Evolutionary conservation across 2,329 filamentous ascomycete species (phyloP), one percentile per base, ranked within the genome.

Genomic region (Ophiostoma ulmi): DNA sequence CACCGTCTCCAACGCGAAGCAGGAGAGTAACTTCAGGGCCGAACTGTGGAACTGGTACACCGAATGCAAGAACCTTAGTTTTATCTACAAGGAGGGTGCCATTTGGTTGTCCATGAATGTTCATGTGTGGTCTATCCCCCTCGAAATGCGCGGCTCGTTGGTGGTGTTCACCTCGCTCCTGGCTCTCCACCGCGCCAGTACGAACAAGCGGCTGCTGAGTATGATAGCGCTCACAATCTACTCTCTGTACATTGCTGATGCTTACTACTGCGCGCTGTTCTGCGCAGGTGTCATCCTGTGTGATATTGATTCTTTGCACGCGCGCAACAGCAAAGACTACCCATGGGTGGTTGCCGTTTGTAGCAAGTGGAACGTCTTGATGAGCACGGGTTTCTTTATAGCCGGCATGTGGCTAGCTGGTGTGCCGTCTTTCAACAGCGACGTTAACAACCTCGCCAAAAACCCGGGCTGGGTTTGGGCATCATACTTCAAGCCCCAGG

Each of bases 21-120:
- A 78, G 13, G 77, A 84, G 72, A 73, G 73, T 5, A 84, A 74
- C 41, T 82, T 83, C 74, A 72, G 76, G 8, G 83, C 82, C 13
- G 86, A 88, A 74, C 72, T 87, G 1, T 85, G 83, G 79, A 74
- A 77, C 6, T 81, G 83, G 75, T 85, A 84, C 73, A 72, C 77
- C 72, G 86, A 91, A 76, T 81, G 86, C 76, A 91, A 91, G 76
- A 90, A 90, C 77, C 91, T 89, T 79, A 91, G 85, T 78, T 91
- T 89, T 76, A 77, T 90, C 55, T 91, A 87, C 79, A 84, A 85
- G 61, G 81, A 81, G 8, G 86, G 87, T 7, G 84, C 83, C 11
- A 83, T 85, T 13, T 89, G 86, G 81, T 82, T 88, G 70, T 78
- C 79, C 14, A 87, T 87, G 78, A 87, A 88, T 74, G 82, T 81